phyloP scores from a whole-genome alignment of 1,284 basidiomycete species.

The Mrakiaceae sp. region DNA sequence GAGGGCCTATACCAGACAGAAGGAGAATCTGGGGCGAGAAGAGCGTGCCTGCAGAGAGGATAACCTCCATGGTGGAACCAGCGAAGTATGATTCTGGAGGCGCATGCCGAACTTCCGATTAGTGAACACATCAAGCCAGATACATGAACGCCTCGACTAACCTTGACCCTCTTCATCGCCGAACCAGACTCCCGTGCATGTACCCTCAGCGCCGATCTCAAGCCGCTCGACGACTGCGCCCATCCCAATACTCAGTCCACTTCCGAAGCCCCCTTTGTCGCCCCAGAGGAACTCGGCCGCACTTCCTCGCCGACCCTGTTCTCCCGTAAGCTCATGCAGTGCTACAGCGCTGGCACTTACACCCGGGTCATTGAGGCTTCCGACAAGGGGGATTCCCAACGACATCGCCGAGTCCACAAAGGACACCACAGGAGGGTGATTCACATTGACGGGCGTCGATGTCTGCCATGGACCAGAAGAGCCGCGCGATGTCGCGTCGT shows the following conservation, averaged over 20 bases:
- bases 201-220: background rate
- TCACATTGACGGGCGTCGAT: slow-evolving; percentile 4
- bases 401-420: slow-evolving; percentile 3
- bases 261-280: slow-evolving; percentile 2
- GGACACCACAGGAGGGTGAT: slow-evolving; percentile 3
- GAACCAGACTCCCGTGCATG: slow-evolving; percentile 11
- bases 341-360: slow-evolving; percentile 7
- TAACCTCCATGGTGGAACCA: background rate
- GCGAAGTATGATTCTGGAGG: background rate
- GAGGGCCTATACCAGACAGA: slow-evolving; percentile 14
- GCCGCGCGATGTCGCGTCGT: background rate
- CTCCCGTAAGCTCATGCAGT: slow-evolving; percentile 16
- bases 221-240: slow-evolving; percentile 11
- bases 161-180: slow-evolving; percentile 5
- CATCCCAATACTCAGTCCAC: slow-evolving; percentile 7
- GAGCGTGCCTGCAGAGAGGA: slow-evolving; percentile 13
- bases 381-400: slow-evolving; percentile 12
- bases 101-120: background rate
- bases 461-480: slow-evolving; percentile 12
- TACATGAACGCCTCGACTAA: background rate
- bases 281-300: slow-evolving; percentile 6
- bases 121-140: background rate
- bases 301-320: slow-evolving; percentile 11
- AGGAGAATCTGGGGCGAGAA: slow-evolving; percentile 16
- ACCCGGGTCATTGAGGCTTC: slow-evolving; percentile 10